These are phyloP conservation scores for Corymbia citriodora DNA, from an alignment of 441 rosid genomes.

Conservation along the genomic window DNA sequence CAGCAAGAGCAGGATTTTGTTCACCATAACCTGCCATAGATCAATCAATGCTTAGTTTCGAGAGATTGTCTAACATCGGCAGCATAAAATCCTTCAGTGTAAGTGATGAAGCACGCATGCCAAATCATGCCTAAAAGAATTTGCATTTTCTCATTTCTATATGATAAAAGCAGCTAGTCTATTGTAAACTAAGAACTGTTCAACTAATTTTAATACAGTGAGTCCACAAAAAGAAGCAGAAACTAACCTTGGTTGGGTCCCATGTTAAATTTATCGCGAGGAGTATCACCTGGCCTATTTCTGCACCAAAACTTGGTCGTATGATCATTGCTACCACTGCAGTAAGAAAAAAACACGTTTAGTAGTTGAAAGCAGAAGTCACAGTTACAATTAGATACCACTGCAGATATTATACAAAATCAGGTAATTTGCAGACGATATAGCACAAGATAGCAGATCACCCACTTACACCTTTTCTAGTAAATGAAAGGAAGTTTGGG, in stretches of 20 bases:
- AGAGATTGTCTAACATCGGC: background rate
- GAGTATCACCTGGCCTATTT: slow-evolving; percentile 93
- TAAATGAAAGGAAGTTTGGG: background rate
- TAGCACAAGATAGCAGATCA: background rate
- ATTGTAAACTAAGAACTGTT: background rate
- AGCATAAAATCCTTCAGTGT: background rate
- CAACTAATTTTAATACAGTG: background rate
- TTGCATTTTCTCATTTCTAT: background rate
- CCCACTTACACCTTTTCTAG: background rate
- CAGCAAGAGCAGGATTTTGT: slow-evolving; percentile 59
- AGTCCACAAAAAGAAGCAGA: background rate
- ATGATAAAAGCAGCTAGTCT: background rate
- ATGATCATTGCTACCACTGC: slow-evolving; percentile 98
- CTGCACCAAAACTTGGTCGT: slow-evolving; percentile 98
- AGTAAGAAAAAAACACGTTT: slow-evolving; percentile 19
- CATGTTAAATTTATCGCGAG: slow-evolving; percentile 71
- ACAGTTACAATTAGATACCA: background rate
- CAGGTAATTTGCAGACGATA: background rate
- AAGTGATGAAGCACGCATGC: background rate
- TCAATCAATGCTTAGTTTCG: background rate
- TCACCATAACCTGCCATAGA: slow-evolving; percentile 69
- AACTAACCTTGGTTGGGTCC: slow-evolving; percentile 68
- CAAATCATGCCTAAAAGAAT: background rate
- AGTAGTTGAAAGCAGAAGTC: slow-evolving; percentile 1
- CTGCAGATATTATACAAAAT: too few relatives aligned